Conservation (phyloP, 192 early-diverging fungal genomes). For the Coemansia sp. region DNA sequence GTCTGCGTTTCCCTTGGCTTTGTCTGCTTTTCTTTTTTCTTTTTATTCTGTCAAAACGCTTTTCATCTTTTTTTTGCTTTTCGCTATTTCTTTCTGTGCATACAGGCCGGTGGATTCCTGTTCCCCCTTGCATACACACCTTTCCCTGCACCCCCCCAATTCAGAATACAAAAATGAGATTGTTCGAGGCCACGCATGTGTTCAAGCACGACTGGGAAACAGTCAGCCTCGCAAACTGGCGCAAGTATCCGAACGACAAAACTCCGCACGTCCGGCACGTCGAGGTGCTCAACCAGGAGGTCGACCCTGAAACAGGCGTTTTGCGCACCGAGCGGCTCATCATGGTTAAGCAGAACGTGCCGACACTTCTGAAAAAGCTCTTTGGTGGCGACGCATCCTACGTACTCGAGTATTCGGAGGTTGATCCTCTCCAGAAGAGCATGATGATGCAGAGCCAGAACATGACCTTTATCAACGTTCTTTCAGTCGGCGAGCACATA, state of each 20-base stretch:
- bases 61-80: slow-evolving; percentile 6
- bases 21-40: neutral
- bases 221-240: slow-evolving; percentile 87
- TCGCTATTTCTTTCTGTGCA: neutral
- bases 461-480: slow-evolving; percentile 81
- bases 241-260: slow-evolving; percentile 97
- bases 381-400: slow-evolving; percentile 77
- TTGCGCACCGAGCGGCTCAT: slow-evolving; percentile 92
- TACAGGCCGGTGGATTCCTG: neutral
- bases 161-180: slow-evolving; percentile 66
- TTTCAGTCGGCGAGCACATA: slow-evolving; percentile 86
- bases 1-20: no score
- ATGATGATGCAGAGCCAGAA: slow-evolving; percentile 83
- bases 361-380: slow-evolving; percentile 70
- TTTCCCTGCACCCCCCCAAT: slow-evolving; percentile 2
- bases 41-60: neutral
- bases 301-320: slow-evolving; percentile 83
- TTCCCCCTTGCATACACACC: neutral
- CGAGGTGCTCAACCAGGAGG: slow-evolving; percentile 79
- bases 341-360: slow-evolving; percentile 83
- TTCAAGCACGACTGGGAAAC: slow-evolving; percentile 84
- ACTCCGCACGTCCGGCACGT: slow-evolving; percentile 90
- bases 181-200: slow-evolving; percentile 79
- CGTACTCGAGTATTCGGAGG: slow-evolving; percentile 86
- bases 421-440: slow-evolving; percentile 75